Evolutionary conservation across 257 asterid genomes (phyloP), one percentile per base, ranked within the genome.

Genomic region (Plantago major): DNA sequence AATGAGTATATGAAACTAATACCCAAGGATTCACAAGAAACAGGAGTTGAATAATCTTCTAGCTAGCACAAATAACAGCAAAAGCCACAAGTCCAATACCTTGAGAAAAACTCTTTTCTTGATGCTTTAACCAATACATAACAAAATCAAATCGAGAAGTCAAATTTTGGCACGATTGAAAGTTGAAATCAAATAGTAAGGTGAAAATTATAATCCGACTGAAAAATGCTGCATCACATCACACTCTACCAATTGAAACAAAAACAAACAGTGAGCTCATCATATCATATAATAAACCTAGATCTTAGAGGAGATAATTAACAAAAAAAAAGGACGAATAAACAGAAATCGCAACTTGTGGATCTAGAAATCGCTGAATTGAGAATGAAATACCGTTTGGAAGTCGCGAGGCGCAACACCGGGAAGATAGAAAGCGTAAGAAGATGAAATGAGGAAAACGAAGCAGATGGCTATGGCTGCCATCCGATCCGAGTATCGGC

Each of bases 391-490:
- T 80, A 90, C 97, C 52, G 81, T 65, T 47, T 37, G 79, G 60
- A 87, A 90, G 80, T 84, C 85, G 18, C 84, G 92, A 74, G 97
- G 96, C 46, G 92, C 90, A 44, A 87, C 96, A 62, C 94, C 87
- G 61, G 97, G 88, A 37, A 90, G 87, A 62, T 87, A 84, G 77
- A 90, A 90, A 51, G 88, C 69, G 73, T 73, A 62, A 15, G 82
- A 89, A 10, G 80, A 58, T 17, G 94, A 72, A 74, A 78, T 60
- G 65, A 78, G 22, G 55, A 73, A 68, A 56, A 78, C 67, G 45
- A 81, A 69, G 57, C 74, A 76, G 55, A 75, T 2, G 44, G 59
- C 60, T 43, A 73, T 42, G 78, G 79, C 76, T 67, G 77, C 50
- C 42, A 43, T 52, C 76, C 77, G 79, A 58, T 62, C 66, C 71